A percentile compares a stretch with the other conserved stretches of the same genome.
phyloP scores from a whole-genome alignment of 73 alveolate genomes.

The Breviolum minutum region DNA sequence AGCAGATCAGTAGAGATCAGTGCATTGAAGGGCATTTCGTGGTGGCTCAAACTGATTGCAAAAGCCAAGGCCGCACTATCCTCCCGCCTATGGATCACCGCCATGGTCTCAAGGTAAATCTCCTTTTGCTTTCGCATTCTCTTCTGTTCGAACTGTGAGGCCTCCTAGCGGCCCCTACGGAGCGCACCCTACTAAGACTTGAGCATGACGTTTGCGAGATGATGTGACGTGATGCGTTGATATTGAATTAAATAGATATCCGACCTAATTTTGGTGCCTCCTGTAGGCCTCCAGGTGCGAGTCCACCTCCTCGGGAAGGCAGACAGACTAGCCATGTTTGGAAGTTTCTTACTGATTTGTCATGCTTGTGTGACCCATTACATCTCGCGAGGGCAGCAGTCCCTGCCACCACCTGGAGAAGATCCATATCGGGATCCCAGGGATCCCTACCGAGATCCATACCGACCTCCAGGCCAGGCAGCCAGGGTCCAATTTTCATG shows the following conservation, averaged over 20 bases:
- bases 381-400: background rate
- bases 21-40: too few relatives aligned
- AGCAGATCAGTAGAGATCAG: too few relatives aligned
- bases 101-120: background rate
- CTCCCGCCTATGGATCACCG: constrained; percentile 55
- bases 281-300: background rate
- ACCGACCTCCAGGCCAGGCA: constrained; percentile 57
- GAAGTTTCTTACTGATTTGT: background rate
- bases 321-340: background rate
- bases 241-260: too few relatives aligned
- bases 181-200: constrained; percentile 1
- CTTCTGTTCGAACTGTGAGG: background rate
- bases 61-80: constrained; percentile 17
- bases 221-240: background rate
- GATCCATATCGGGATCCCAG: constrained; percentile 33
- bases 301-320: constrained; percentile 88
- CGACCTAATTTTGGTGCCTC: background rate
- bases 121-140: background rate
- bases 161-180: constrained; percentile 80
- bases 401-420: constrained; percentile 19
- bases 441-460: constrained; percentile 50
- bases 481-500: too few relatives aligned
- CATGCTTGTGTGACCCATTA: background rate
- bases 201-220: background rate
- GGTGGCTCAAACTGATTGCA: too few relatives aligned